Conservation (phyloP, 352 stramenopile genomes). For the Phytophthora megakarya region DNA sequence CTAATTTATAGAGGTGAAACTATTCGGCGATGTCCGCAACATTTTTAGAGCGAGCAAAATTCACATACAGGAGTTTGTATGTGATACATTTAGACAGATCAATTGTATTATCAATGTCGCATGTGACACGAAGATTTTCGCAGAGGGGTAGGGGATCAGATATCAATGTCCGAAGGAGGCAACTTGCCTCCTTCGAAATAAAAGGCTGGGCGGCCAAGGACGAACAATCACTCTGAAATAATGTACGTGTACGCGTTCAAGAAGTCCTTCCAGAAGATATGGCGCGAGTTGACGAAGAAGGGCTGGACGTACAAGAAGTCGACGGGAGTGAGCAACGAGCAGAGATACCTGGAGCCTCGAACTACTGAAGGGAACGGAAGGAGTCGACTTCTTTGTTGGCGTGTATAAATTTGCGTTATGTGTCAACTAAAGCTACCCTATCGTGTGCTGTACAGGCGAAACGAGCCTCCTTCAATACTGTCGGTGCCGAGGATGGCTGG, state of each 20-base stretch:
- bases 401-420: background rate
- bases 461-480: too few relatives aligned
- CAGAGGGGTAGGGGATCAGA: background rate
- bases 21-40: constrained; percentile 19
- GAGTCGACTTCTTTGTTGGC: background rate
- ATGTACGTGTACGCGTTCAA: constrained; percentile 2
- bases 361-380: constrained; percentile 14
- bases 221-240: constrained; percentile 1
- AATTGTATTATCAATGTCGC: constrained; percentile 3
- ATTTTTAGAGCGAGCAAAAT: background rate
- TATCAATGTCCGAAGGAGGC: constrained; percentile 13
- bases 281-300: constrained; percentile 12
- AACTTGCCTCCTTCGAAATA: constrained; percentile 12
- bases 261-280: constrained; percentile 16
- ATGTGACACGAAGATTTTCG: constrained; percentile 10
- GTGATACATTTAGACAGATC: constrained; percentile 9
- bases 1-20: constrained; percentile 17
- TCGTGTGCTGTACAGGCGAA: too few relatives aligned
- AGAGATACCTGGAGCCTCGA: too few relatives aligned
- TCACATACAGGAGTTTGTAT: constrained; percentile 19
- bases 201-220: background rate
- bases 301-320: constrained; percentile 5
- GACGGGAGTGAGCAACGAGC: constrained; percentile 6
- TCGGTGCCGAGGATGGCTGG: too few relatives aligned
- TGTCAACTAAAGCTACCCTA: too few relatives aligned